Evolutionary conservation across 208 protist genomes (phyloP), one percentile per base, ranked within the genome.

Genomic region (Acanthamoeba triangularis): DNA sequence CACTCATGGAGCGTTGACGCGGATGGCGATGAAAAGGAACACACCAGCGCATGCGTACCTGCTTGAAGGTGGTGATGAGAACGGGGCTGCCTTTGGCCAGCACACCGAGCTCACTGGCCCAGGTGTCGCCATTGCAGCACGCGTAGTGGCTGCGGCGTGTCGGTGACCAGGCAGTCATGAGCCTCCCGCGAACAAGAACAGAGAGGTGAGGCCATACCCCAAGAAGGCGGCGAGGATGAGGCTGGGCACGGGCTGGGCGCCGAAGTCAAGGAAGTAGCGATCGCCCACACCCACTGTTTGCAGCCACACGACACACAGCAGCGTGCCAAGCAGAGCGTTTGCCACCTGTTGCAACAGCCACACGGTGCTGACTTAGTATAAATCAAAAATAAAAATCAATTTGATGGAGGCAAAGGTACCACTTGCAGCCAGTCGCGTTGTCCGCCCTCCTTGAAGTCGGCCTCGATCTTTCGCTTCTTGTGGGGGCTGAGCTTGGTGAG

Each of bases 121-220:
- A 97, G 33, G 96, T 97, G 90, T 97, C 96, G 54, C 96, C 96
- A 61, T 96, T 96, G 88, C 95, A 96, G 94, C 95, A 97, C 52
- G 95, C 94, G 92, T 96, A 97, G 69, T 96, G 93, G 11, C 96
- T 95, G 59, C 3, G 52, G 28, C 37, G 14, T 25, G 23, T 37
- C 20, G 59, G 63, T 20, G 28, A 56, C 44, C 44, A 92, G 23
- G 47, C n/a, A 49, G 37, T 47, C 47, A 56, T 95, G 13, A 82
- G 20, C 20, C 25, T 52, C 14, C 3, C 14, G 28, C 88, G 67
- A 14, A 37, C 54, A 20, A 80, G 20, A 74, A 2, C 2, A 3
- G 0, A 59, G 37, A 47, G 37, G 65, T 5, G 8, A 49, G 65
- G 25, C 23, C n/a, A n/a, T 44, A 96, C 95, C 74, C 94, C 28